These are phyloP conservation scores for Rhodotorula sp. DNA, from an alignment of 1,284 basidiomycete genomes.

Conservation along the genomic window DNA sequence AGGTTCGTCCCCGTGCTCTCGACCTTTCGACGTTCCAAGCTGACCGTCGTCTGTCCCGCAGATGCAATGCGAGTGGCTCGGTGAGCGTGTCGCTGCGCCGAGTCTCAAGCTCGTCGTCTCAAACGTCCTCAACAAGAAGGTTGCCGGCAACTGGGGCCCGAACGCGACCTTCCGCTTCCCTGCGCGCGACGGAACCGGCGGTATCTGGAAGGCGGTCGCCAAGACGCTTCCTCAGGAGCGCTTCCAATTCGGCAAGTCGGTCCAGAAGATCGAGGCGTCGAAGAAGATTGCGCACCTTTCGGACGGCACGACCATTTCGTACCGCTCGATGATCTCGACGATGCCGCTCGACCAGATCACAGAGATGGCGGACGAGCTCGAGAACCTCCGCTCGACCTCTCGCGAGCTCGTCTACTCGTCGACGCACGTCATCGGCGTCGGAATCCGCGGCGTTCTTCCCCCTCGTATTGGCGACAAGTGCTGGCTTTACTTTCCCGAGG, in stretches of 20 bases:
- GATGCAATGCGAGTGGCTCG: slow-evolving; percentile 61
- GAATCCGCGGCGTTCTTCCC: slow-evolving; percentile 55
- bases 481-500: slow-evolving; percentile 54
- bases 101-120: slow-evolving; percentile 55
- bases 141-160: slow-evolving; percentile 56
- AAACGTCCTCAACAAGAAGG: slow-evolving; percentile 56
- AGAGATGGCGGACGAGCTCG: slow-evolving; percentile 47
- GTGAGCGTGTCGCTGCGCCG: slow-evolving; percentile 58
- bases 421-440: slow-evolving; percentile 57
- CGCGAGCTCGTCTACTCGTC: slow-evolving; percentile 54
- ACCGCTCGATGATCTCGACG: slow-evolving; percentile 55
- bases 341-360: slow-evolving; percentile 54
- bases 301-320: slow-evolving; percentile 53
- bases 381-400: slow-evolving; percentile 50
- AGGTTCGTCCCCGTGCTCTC: slow-evolving; percentile 38
- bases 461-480: slow-evolving; percentile 58
- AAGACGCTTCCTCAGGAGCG: slow-evolving; percentile 52
- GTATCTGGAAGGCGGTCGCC: slow-evolving; percentile 58
- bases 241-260: slow-evolving; percentile 51
- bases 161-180: slow-evolving; percentile 59
- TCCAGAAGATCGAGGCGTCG: slow-evolving; percentile 51
- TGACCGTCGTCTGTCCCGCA: neutral
- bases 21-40: slow-evolving; percentile 1
- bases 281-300: slow-evolving; percentile 52
- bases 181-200: slow-evolving; percentile 56